phyloP scores from a whole-genome alignment of 352 stramenopile genomes.

The Phytophthora ohioensis region DNA sequence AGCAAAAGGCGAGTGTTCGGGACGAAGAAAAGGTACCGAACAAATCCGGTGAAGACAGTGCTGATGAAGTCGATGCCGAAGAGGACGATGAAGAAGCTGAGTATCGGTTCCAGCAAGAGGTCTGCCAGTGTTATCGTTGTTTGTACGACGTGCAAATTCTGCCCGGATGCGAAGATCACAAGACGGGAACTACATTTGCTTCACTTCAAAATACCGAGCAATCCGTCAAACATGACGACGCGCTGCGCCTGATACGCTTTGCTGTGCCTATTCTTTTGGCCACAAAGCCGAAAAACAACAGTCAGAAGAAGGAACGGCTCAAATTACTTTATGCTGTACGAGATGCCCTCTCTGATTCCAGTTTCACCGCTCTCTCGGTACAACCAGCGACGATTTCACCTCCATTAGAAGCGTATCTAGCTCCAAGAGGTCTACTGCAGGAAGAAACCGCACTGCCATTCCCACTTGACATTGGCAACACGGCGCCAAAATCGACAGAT shows the following conservation, averaged over 20 bases:
- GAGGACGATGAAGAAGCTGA: constrained; percentile 27
- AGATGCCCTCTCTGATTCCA: constrained; percentile 46
- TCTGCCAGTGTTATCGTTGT: constrained; percentile 79
- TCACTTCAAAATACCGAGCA: constrained; percentile 40
- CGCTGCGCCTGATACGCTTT: constrained; percentile 55
- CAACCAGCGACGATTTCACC: constrained; percentile 25
- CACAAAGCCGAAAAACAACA: constrained; percentile 65
- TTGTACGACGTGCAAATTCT: constrained; percentile 80
- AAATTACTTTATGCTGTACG: constrained; percentile 71
- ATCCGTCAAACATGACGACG: constrained; percentile 35
- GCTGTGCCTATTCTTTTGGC: constrained; percentile 68
- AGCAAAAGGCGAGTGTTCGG: constrained; percentile 22
- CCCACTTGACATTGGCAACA: neutral
- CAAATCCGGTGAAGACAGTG: constrained; percentile 10
- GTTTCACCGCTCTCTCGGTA: constrained; percentile 25
- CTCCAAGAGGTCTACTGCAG: constrained; percentile 48
- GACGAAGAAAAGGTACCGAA: constrained; percentile 7
- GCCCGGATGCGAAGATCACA: constrained; percentile 67
- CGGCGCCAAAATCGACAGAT: constrained; percentile 18
- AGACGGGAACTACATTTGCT: constrained; percentile 49
- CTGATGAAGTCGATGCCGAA: constrained; percentile 18
- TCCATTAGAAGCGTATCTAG: constrained; percentile 42
- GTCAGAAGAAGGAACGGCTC: constrained; percentile 80
- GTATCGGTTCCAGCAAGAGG: constrained; percentile 52
- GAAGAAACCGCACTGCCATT: constrained; percentile 32